Percentiles rank a stretch among this genome's conserved stretches.
phyloP scores from a whole-genome alignment of 1,284 basidiomycete genomes.

The Fistulina hepatica region DNA sequence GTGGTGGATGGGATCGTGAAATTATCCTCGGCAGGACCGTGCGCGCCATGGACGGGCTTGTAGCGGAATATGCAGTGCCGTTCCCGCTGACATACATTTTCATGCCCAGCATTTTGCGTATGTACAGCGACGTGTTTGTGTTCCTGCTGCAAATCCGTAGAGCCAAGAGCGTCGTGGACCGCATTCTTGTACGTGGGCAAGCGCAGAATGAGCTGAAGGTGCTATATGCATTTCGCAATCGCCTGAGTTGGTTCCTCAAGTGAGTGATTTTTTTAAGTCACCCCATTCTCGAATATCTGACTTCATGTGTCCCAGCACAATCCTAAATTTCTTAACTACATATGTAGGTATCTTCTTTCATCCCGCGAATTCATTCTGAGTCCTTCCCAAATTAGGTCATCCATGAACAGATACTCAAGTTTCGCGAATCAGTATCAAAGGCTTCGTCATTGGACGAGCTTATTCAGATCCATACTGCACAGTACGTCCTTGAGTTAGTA shows the following conservation, averaged over 20 bases:
- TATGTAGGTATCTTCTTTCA: no score
- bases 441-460: slow-evolving; percentile 67
- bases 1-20: slow-evolving; percentile 34
- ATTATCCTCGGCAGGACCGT: slow-evolving; percentile 38
- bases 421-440: slow-evolving; percentile 43
- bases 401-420: slow-evolving; percentile 46
- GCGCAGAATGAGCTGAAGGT: slow-evolving; percentile 42
- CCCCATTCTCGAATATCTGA: neutral
- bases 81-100: slow-evolving; percentile 79
- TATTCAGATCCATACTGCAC: slow-evolving; percentile 57
- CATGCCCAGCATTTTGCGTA: slow-evolving; percentile 43
- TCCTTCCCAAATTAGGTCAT: slow-evolving; percentile 53
- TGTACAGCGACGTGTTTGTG: slow-evolving; percentile 65
- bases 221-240: slow-evolving; percentile 64
- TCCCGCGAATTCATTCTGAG: slow-evolving; percentile 5
- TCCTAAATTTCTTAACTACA: slow-evolving; percentile 64
- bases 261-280: slow-evolving; percentile 31
- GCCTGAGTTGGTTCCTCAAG: slow-evolving; percentile 78
- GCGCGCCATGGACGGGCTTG: slow-evolving; percentile 53
- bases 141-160: slow-evolving; percentile 67
- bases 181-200: slow-evolving; percentile 47
- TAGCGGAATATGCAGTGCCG: slow-evolving; percentile 67
- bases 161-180: slow-evolving; percentile 60
- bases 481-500: slow-evolving; percentile 38
- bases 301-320: slow-evolving; percentile 34